Evolutionary conservation across 2,329 filamentous ascomycete genomes (phyloP).

Genomic region (Epichloe brachyelytri): DNA sequence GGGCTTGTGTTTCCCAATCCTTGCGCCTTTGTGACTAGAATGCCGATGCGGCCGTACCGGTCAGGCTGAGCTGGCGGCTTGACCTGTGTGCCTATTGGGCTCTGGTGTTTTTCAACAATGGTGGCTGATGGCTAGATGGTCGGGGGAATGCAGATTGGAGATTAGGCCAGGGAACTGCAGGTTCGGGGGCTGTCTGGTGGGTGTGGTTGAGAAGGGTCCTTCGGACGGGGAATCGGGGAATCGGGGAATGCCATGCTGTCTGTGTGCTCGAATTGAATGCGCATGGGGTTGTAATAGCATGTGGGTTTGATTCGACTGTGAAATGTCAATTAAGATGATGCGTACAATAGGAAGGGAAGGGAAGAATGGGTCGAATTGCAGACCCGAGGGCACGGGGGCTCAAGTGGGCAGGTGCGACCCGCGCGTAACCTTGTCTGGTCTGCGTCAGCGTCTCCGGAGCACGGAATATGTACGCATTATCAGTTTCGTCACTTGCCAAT

Average conservation of each 20-base stretch:
- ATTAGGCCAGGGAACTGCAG: neutral
- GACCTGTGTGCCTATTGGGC: neutral
- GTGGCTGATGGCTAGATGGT: constrained; percentile 2
- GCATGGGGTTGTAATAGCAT: too few species aligned
- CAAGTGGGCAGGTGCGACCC: neutral
- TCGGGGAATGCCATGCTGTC: neutral
- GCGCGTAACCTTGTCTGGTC: neutral
- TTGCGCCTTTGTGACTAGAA: neutral
- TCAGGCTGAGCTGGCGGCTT: neutral
- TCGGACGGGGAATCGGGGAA: neutral
- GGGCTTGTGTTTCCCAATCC: neutral
- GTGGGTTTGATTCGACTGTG: too few species aligned
- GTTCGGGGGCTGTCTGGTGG: too few species aligned
- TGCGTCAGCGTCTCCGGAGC: too few species aligned
- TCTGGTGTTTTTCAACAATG: neutral
- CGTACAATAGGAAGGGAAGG: neutral
- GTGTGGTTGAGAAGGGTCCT: neutral
- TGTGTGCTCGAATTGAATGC: too few species aligned
- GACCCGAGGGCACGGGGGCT: neutral
- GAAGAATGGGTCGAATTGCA: neutral
- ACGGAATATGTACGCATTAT: too few species aligned
- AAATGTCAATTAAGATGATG: too few species aligned
- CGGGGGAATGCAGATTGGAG: neutral
- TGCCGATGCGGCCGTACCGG: neutral
- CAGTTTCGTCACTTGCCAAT: too few species aligned